phyloP scores from a whole-genome alignment of 2,329 filamentous ascomycete species.

The Ceratocystis lukuohia region DNA sequence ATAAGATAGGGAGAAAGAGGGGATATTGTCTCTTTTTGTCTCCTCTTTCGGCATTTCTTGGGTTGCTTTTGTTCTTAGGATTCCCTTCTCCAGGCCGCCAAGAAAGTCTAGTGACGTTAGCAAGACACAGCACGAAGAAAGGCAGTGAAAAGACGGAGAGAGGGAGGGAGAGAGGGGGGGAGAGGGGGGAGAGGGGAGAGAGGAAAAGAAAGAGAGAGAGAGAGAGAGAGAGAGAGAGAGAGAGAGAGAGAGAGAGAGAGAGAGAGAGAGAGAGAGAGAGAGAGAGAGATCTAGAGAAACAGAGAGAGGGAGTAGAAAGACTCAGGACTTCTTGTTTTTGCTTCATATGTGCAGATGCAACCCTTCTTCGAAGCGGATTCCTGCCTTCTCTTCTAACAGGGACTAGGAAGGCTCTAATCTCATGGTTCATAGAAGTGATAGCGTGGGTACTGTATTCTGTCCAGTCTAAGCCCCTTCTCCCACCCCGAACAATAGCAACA shows the following conservation, averaged over 20 bases:
- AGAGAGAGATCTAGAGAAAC: neutral
- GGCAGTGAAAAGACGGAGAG: neutral
- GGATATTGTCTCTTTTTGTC: constrained; percentile 1
- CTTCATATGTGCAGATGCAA: neutral
- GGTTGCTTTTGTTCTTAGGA: neutral
- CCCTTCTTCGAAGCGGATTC: neutral
- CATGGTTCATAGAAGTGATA: neutral
- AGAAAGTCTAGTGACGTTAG: neutral
- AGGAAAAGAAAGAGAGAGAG: neutral
- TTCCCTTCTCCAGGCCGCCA: neutral
- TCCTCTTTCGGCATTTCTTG: constrained; percentile 6
- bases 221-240: neutral
- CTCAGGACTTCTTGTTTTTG: neutral
- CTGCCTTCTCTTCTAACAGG: no score
- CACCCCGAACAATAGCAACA: neutral
- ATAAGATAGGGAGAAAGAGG: neutral
- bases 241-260: neutral
- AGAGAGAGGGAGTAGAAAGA: neutral
- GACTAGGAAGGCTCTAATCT: neutral
- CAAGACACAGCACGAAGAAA: neutral
- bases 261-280: neutral
- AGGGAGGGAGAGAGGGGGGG: no score
- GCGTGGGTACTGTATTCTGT: neutral
- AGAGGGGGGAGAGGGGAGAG: no score
- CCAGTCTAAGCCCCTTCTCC: neutral